Evolutionary conservation across 495 filamentous ascomycete species (phyloP).

Genomic region (Neurospora cerealis): DNA sequence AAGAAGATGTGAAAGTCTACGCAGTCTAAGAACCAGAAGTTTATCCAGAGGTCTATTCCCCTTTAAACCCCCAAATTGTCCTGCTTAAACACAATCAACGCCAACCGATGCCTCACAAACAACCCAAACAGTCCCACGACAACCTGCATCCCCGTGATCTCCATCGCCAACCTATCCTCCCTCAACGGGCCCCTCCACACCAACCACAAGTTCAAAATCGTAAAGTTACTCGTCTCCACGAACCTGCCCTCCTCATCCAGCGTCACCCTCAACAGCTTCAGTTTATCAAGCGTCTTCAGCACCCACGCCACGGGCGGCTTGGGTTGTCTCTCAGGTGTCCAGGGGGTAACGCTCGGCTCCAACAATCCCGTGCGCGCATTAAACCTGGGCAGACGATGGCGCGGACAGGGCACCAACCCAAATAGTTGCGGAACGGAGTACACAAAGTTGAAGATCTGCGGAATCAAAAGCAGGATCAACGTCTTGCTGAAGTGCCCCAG

Average conservation of each 20-base stretch:
- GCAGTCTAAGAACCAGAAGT: not conserved
- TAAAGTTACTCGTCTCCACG: slow-evolving; percentile 79
- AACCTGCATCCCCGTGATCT: slow-evolving; percentile 65
- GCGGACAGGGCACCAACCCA: slow-evolving; percentile 77
- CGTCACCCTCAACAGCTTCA: slow-evolving; percentile 56
- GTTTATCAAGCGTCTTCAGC: slow-evolving; percentile 52
- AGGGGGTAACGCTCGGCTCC: slow-evolving; percentile 75
- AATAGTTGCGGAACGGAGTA: slow-evolving; percentile 91
- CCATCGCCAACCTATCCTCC: slow-evolving; percentile 71
- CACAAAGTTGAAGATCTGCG: slow-evolving; percentile 92
- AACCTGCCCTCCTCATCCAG: slow-evolving; percentile 58
- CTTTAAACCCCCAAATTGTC: slow-evolving; percentile 55
- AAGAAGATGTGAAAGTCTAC: not conserved
- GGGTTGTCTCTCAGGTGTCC: slow-evolving; percentile 57
- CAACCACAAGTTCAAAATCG: slow-evolving; percentile 88
- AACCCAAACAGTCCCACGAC: slow-evolving; percentile 68
- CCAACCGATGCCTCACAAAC: slow-evolving; percentile 74
- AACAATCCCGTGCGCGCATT: slow-evolving; percentile 72
- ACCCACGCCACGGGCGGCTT: slow-evolving; percentile 45
- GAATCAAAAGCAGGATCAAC: slow-evolving; percentile 77
- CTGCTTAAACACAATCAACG: slow-evolving; percentile 70
- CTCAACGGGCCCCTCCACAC: slow-evolving; percentile 90
- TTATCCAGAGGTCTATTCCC: no score
- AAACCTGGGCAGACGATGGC: slow-evolving; percentile 83
- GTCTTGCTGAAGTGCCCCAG: slow-evolving; percentile 98